Base-by-base conservation (phyloP, 768 basidiomycete species). In the Boletus patriciae region DNA sequence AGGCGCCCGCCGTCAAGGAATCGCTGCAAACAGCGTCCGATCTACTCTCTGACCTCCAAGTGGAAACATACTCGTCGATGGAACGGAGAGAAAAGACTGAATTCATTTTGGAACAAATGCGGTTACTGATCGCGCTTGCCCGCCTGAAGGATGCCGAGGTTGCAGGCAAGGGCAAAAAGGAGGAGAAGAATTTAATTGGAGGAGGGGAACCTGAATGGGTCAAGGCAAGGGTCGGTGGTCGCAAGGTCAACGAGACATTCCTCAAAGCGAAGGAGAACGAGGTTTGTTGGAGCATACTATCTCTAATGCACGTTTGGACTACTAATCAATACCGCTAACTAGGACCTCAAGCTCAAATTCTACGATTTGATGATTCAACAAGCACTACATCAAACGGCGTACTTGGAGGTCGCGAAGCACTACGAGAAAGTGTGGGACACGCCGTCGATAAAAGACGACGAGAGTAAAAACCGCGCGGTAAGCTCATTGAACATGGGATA, bases 41-140 rank as follows among this genome's bases (percentile, higher is more conserved):
- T 61, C 77, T 98, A 29, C 80, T 98, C 58, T 88, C 88, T 23
- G 97, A 99, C 56, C 84, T 99, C 3, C 95, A 98, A 76, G 95
- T 99, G 38, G 97, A 99, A 75, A 98, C 97, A 2, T 99, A 98
- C 71, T 98, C 95, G 15, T 94, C 92, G 7, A 98, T 99, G 97
- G 93, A 98, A 61, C 86, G 94, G 57, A 78, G 90, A 67, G 97
- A 99, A 74, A 99, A 99, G 80, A 97, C 94, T 5, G 94, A 98
- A 70, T 98, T 99, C 67, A 91, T 99, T 62, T 76, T 98, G 43
- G 96, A 98, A 73, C 97, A 98, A 73, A 98, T 99, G 94, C 81
- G 97, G 55, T 72, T 98, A 49, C 78, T 95, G 66, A 84, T 91
- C 49, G 79, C 83, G 41, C 83, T 93, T 36, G 92, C 92, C 27